These are phyloP conservation scores for Pythium vanterpoolii DNA, from an alignment of 352 stramenopile species.

Conservation along the genomic window DNA sequence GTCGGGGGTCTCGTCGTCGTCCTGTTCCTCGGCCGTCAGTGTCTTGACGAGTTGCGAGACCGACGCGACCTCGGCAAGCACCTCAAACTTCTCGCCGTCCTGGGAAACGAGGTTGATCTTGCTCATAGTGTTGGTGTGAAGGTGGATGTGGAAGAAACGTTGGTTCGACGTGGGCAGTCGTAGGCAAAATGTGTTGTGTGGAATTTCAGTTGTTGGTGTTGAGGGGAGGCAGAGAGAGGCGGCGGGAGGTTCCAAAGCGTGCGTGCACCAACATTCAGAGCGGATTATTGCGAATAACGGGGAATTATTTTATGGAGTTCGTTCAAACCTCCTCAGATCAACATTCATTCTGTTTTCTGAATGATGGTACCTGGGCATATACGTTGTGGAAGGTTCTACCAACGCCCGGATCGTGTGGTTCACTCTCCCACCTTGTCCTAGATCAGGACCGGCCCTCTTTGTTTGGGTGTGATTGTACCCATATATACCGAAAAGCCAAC, in stretches of 20 bases:
- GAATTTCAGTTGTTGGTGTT: not conserved
- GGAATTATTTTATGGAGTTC: not conserved
- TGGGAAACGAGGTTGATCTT: slow-evolving; percentile 54
- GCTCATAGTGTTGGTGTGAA: slow-evolving; percentile 12
- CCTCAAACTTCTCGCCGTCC: slow-evolving; percentile 57
- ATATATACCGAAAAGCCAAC: not conserved
- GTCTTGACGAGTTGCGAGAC: slow-evolving; percentile 56
- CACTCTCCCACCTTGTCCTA: not conserved
- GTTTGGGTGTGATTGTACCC: slow-evolving; percentile 1
- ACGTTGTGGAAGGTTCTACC: not conserved
- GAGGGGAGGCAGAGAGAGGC: not conserved
- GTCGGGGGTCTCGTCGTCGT: slow-evolving; percentile 36
- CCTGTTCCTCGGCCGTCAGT: slow-evolving; percentile 37
- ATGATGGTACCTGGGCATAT: not conserved
- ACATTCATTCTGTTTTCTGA: not conserved
- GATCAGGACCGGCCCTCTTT: not conserved
- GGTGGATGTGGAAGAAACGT: not conserved
- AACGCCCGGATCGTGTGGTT: not conserved
- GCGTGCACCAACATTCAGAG: slow-evolving; percentile 6
- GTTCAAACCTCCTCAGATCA: too few species aligned
- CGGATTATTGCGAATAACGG: not conserved
- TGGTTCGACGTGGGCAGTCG: not conserved
- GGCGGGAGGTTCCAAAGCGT: not conserved
- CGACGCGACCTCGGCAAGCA: slow-evolving; percentile 29
- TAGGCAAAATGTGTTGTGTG: slow-evolving; percentile 6